phyloP scores from a whole-genome alignment of 176 grass and related monocot species.

The Phoenix dactylifera region DNA sequence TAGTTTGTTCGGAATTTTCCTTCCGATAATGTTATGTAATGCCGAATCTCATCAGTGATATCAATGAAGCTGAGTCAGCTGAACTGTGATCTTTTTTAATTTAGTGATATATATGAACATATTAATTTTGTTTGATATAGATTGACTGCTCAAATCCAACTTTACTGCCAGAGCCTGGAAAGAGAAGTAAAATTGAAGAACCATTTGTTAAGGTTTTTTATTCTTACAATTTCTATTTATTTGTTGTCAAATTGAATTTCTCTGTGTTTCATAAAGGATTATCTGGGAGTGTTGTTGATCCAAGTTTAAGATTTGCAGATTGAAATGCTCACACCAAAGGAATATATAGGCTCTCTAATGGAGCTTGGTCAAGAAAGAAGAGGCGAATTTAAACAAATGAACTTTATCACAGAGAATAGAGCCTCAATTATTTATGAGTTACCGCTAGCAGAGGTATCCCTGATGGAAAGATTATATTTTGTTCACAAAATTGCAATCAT shows the following conservation, averaged over 20 bases:
- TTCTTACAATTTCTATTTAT: conserved; percentile 17
- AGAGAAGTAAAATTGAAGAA: conserved; percentile 81
- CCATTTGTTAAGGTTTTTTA: conserved; percentile 78
- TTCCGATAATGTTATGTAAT: no score
- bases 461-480: neutral
- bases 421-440: conserved; percentile 77
- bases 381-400: conserved; percentile 97
- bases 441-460: conserved; percentile 85
- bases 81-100: no score
- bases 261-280: no score
- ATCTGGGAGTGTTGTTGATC: neutral
- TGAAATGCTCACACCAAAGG: conserved; percentile 93
- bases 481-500: no score
- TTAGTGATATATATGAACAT: no score
- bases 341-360: conserved; percentile 95
- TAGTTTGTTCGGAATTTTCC: no score
- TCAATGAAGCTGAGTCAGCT: neutral
- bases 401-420: conserved; percentile 82
- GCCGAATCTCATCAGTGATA: neutral
- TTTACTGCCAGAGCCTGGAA: conserved; percentile 83
- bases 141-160: conserved; percentile 94
- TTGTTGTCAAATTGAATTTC: conserved; percentile 2
- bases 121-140: conserved; percentile 30
- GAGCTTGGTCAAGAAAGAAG: conserved; percentile 97
- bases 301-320: conserved; percentile 33